Evolutionary conservation across 345 rosid genomes (phyloP).

Genomic region (Melaleuca alternifolia): DNA sequence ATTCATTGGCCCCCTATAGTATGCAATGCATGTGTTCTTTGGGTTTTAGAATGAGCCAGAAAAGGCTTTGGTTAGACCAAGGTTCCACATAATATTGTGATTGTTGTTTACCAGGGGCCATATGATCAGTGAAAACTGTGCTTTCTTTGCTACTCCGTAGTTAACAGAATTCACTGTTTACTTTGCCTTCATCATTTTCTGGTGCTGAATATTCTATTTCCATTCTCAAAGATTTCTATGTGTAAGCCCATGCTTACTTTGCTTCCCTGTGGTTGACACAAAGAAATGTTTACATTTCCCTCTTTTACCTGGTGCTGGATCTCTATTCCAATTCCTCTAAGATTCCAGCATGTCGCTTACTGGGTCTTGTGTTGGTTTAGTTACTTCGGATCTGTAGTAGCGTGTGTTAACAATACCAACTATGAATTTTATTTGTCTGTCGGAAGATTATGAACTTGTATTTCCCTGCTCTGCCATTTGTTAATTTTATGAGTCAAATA

Average conservation of each 20-base stretch:
- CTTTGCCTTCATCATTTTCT: too few species aligned
- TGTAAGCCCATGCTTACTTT: background rate
- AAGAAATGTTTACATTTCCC: background rate
- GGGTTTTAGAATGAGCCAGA: too few species aligned
- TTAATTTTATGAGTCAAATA: background rate
- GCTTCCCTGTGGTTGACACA: background rate
- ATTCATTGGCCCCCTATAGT: too few species aligned
- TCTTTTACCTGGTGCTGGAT: background rate
- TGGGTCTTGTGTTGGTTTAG: background rate
- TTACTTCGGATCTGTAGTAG: background rate
- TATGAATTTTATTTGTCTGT: background rate
- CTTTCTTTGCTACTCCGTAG: background rate
- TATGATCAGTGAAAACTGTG: background rate
- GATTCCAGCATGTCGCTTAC: background rate
- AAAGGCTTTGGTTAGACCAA: too few species aligned
- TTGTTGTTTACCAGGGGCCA: background rate
- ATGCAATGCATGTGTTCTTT: too few species aligned
- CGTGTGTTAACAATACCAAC: background rate
- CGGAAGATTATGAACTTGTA: background rate
- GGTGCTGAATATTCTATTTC: too few species aligned
- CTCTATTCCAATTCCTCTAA: background rate
- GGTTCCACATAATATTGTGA: background rate
- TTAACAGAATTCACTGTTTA: too few species aligned
- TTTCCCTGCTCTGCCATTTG: background rate
- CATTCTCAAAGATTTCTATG: background rate